phyloP scores from a whole-genome alignment of 2,329 filamentous ascomycete species.

The Myriosclerotinia curreyana region DNA sequence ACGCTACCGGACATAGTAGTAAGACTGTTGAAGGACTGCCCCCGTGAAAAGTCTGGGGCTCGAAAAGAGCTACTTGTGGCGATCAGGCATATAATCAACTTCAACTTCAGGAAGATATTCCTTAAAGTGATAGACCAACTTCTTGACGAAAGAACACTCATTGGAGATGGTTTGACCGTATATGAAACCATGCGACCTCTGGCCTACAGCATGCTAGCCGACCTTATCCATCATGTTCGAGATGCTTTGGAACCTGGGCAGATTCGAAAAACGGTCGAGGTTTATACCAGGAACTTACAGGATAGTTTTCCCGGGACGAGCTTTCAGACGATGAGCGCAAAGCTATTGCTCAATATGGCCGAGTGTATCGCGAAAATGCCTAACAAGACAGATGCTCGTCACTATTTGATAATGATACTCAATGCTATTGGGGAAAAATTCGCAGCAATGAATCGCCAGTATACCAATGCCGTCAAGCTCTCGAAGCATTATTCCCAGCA shows the following conservation, averaged over 20 bases:
- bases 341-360: constrained; percentile 94
- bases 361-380: constrained; percentile 94
- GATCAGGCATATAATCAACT: constrained; percentile 98
- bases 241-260: constrained; percentile 86
- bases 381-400: constrained; percentile 89
- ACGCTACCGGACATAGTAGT: constrained; percentile 87
- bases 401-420: constrained; percentile 94
- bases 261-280: constrained; percentile 92
- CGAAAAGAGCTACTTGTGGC: constrained; percentile 94
- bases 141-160: constrained; percentile 87
- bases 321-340: constrained; percentile 99
- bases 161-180: constrained; percentile 92
- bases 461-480: constrained; percentile 89
- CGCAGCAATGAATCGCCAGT: constrained; percentile 95
- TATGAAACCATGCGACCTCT: constrained; percentile 95
- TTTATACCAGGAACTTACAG: constrained; percentile 94
- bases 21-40: constrained; percentile 86
- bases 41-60: constrained; percentile 87
- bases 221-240: constrained; percentile 94
- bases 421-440: constrained; percentile 99
- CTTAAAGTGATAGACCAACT: constrained; percentile 91
- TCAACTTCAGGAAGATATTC: constrained; percentile 96
- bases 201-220: constrained; percentile 97
- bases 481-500: constrained; percentile 74
- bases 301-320: constrained; percentile 96